Conservation (phyloP, 2,329 filamentous ascomycete genomes). For the Pyrenophora tritici-repentis region DNA sequence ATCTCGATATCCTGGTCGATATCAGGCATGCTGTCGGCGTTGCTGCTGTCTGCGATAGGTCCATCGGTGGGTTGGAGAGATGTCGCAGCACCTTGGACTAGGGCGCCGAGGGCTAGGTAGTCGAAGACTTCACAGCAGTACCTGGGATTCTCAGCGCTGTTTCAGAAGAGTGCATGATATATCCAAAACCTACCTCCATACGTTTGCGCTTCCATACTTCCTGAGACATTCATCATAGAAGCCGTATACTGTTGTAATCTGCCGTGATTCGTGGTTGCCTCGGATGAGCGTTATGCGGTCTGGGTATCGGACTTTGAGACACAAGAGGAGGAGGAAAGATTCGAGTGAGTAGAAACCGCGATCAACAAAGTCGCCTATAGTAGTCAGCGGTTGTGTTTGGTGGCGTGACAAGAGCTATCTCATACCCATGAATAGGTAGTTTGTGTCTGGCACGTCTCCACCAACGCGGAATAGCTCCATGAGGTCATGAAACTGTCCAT, state of each 20-base stretch:
- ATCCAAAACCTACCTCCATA: slow-evolving; percentile 66
- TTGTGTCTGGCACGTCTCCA: slow-evolving; percentile 91
- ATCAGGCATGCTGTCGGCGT: slow-evolving; percentile 54
- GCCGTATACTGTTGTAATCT: slow-evolving; percentile 96
- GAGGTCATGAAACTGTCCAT: slow-evolving; percentile 93
- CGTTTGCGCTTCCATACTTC: slow-evolving; percentile 89
- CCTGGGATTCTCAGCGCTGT: slow-evolving; percentile 24
- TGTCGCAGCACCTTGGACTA: slow-evolving; percentile 82
- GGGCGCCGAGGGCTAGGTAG: slow-evolving; percentile 87
- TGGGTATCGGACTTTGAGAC: slow-evolving; percentile 95
- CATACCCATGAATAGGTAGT: slow-evolving; percentile 93
- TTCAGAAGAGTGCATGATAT: neutral
- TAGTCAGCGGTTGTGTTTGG: slow-evolving; percentile 2
- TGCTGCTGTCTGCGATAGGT: slow-evolving; percentile 56
- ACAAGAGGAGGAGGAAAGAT: slow-evolving; percentile 92
- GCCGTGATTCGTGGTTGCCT: slow-evolving; percentile 93
- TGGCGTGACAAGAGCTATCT: neutral
- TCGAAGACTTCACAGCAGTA: slow-evolving; percentile 98
- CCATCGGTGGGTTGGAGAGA: slow-evolving; percentile 66
- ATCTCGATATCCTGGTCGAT: slow-evolving; percentile 81
- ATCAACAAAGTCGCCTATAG: slow-evolving; percentile 88
- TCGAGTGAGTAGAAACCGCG: slow-evolving; percentile 98
- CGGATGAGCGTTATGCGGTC: slow-evolving; percentile 96
- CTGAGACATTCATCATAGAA: slow-evolving; percentile 79
- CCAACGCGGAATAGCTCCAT: slow-evolving; percentile 97